Conservation (phyloP, 2,329 filamentous ascomycete genomes). For the Emergomyces pasteurianus region DNA sequence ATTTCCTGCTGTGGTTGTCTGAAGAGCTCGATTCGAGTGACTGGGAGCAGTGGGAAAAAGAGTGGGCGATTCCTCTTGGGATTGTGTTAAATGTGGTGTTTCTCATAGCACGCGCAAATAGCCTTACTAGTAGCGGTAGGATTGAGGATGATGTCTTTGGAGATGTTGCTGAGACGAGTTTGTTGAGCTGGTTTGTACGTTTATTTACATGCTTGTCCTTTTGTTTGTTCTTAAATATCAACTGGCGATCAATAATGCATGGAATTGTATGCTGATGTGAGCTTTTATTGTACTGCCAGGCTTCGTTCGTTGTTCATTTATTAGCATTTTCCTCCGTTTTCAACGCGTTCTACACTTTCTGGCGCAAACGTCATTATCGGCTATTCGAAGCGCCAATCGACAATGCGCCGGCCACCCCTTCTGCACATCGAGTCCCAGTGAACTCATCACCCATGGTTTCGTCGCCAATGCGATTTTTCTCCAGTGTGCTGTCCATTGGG, state of each 20-base stretch:
- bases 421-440: constrained; percentile 76
- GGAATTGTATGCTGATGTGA: constrained; percentile 9
- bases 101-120: constrained; percentile 71
- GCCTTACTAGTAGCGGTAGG: constrained; percentile 38
- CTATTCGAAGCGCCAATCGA: constrained; percentile 84
- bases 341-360: constrained; percentile 75
- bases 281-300: constrained; percentile 32
- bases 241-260: neutral
- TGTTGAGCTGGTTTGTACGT: constrained; percentile 55
- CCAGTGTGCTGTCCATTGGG: constrained; percentile 53
- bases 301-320: constrained; percentile 57
- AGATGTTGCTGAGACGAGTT: constrained; percentile 51
- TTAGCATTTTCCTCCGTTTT: constrained; percentile 54
- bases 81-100: constrained; percentile 67
- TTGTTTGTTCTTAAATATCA: neutral
- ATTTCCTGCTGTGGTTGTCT: constrained; percentile 80
- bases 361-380: constrained; percentile 72
- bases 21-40: constrained; percentile 87
- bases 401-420: constrained; percentile 62
- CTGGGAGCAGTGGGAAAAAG: constrained; percentile 66
- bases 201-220: neutral
- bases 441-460: constrained; percentile 68
- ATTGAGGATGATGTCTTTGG: constrained; percentile 73
- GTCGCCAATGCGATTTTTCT: constrained; percentile 66
- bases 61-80: constrained; percentile 64